These are phyloP conservation scores for Angophora floribunda DNA, from an alignment of 345 rosid genomes.

Conservation along the genomic window DNA sequence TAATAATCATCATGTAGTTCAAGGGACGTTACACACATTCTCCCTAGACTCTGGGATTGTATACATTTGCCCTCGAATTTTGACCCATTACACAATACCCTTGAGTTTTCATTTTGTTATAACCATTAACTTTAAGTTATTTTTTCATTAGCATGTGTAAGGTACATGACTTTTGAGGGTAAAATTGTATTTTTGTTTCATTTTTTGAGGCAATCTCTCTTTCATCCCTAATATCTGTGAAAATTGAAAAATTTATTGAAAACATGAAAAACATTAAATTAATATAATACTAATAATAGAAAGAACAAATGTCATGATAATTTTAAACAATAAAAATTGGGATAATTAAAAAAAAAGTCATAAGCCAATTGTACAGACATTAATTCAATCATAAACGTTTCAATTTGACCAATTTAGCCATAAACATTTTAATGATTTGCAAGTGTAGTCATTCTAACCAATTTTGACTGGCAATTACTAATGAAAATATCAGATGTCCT, in stretches of 20 bases:
- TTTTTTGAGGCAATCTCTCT: not conserved
- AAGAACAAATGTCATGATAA: not conserved
- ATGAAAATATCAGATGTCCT: rapidly evolving
- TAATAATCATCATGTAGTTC: not conserved
- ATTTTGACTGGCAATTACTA: rapidly evolving
- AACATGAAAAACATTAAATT: not conserved
- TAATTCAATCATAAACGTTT: rapidly evolving
- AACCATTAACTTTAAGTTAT: not conserved
- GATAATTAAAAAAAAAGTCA: not conserved
- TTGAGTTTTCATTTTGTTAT: not conserved
- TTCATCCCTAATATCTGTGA: not conserved
- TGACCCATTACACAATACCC: not conserved
- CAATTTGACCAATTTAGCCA: rapidly evolving
- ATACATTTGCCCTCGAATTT: not conserved
- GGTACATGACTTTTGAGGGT: not conserved
- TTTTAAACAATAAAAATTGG: not conserved
- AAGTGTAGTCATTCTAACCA: rapidly evolving
- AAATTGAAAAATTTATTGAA: not conserved
- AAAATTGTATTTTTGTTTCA: not conserved
- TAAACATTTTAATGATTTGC: not conserved
- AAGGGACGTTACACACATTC: not conserved
- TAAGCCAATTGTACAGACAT: rapidly evolving
- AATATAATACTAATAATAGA: not conserved
- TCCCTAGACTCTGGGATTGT: not conserved
- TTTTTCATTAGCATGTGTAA: not conserved